Conservation (phyloP, 352 stramenopile genomes). For the Plasmopara muralis region DNA sequence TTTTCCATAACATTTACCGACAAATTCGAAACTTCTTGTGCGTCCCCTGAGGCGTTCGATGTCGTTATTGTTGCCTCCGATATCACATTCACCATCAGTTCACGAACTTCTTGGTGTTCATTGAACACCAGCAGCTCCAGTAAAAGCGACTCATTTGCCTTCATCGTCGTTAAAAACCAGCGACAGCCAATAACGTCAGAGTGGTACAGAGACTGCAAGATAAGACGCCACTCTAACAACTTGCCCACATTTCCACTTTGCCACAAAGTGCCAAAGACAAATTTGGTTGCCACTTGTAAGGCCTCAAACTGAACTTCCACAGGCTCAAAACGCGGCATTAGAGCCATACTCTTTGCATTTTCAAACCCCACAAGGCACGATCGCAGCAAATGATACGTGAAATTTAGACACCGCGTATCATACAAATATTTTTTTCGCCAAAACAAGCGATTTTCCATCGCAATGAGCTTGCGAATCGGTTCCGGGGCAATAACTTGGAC, state of each 20-base stretch:
- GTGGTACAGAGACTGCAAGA: conserved; percentile 66
- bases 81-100: conserved; percentile 63
- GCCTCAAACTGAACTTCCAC: conserved; percentile 62
- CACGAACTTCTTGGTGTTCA: conserved; percentile 55
- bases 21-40: conserved; percentile 5
- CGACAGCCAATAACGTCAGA: conserved; percentile 58
- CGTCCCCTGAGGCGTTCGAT: conserved; percentile 35
- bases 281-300: conserved; percentile 74
- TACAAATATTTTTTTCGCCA: conserved; percentile 85
- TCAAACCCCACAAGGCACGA: conserved; percentile 47
- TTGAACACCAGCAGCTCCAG: conserved; percentile 71
- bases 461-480: conserved; percentile 67
- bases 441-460: conserved; percentile 78
- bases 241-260: conserved; percentile 67
- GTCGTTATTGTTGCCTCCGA: conserved; percentile 62
- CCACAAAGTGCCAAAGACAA: conserved; percentile 84
- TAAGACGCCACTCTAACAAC: conserved; percentile 66
- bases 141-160: conserved; percentile 54
- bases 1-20: conserved; percentile 18
- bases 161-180: conserved; percentile 65
- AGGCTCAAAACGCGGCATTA: conserved; percentile 50
- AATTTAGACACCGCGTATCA: conserved; percentile 61
- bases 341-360: conserved; percentile 29
- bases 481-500: conserved; percentile 54
- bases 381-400: conserved; percentile 73